Evolutionary conservation across 768 basidiomycete genomes (phyloP).

Genomic region (Mycena venus): DNA sequence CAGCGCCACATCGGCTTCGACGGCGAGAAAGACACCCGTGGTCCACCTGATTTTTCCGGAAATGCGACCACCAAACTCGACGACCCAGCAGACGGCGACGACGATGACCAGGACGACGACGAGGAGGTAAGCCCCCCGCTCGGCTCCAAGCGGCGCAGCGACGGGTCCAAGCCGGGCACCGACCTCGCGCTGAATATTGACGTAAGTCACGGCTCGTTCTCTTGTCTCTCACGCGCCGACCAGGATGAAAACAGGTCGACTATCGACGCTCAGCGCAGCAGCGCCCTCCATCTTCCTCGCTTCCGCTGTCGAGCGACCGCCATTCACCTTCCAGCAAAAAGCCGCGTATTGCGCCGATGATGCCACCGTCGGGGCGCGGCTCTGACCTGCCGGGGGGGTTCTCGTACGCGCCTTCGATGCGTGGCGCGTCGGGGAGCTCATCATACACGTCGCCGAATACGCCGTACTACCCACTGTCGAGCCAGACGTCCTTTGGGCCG

Average conservation of each 20-base stretch:
- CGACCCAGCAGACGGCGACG: constrained; percentile 43
- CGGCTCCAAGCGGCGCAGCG: constrained; percentile 27
- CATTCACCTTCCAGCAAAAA: constrained; percentile 33
- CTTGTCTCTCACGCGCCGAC: background rate
- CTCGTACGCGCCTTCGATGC: constrained; percentile 32
- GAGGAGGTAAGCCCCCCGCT: constrained; percentile 33
- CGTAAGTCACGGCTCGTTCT: constrained; percentile 7
- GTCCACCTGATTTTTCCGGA: constrained; percentile 51
- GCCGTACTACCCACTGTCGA: constrained; percentile 16
- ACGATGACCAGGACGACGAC: constrained; percentile 47
- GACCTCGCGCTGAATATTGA: constrained; percentile 30
- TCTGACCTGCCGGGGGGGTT: constrained; percentile 17
- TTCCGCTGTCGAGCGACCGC: constrained; percentile 33
- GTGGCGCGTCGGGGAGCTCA: constrained; percentile 25
- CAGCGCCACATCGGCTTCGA: constrained; percentile 67
- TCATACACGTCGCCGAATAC: constrained; percentile 14
- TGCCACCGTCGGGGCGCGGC: constrained; percentile 3
- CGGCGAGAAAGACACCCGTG: constrained; percentile 53
- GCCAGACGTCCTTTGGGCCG: constrained; percentile 13
- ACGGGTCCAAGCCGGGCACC: constrained; percentile 6
- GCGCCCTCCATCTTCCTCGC: constrained; percentile 19
- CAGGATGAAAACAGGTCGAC: constrained; percentile 8
- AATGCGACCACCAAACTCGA: constrained; percentile 40
- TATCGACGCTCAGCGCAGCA: constrained; percentile 13
- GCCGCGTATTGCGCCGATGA: constrained; percentile 31